Evolutionary conservation across 352 stramenopile genomes (phyloP).

Genomic region (Thraustochytrium striatum): DNA sequence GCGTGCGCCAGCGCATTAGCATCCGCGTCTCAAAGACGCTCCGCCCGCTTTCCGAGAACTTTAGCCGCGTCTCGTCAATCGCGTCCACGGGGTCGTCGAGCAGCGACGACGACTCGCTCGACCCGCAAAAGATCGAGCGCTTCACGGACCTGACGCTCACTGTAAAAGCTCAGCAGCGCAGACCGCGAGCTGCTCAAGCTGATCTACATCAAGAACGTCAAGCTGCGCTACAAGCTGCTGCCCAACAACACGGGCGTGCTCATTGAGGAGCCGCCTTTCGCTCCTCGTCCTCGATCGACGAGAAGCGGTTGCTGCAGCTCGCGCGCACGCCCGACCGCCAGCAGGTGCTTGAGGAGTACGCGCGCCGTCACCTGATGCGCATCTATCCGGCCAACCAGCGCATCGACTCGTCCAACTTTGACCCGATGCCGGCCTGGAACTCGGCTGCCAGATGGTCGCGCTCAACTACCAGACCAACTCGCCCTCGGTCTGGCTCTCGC

Average conservation of each 20-base stretch:
- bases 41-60: conserved; percentile 1
- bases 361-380: neutral
- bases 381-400: conserved; percentile 58
- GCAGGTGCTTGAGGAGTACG: neutral
- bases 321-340: neutral
- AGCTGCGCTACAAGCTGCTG: conserved; percentile 26
- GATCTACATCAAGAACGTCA: conserved; percentile 50
- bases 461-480: conserved; percentile 79
- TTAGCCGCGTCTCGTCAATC: neutral
- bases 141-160: neutral
- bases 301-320: neutral
- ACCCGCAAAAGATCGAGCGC: neutral
- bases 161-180: conserved; percentile 27
- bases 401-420: conserved; percentile 79
- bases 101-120: conserved; percentile 6
- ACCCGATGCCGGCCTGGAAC: conserved; percentile 70
- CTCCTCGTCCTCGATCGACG: conserved; percentile 36
- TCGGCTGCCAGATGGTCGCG: conserved; percentile 75
- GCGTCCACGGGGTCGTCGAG: neutral
- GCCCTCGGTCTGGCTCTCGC: conserved; percentile 66
- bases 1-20: conserved; percentile 28
- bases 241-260: neutral
- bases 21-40: neutral
- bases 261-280: conserved; percentile 20
- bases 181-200: conserved; percentile 3